A percentile compares a stretch with the other conserved stretches of the same genome.
phyloP scores from a whole-genome alignment of 768 basidiomycete genomes.

The Lentinula sp. region DNA sequence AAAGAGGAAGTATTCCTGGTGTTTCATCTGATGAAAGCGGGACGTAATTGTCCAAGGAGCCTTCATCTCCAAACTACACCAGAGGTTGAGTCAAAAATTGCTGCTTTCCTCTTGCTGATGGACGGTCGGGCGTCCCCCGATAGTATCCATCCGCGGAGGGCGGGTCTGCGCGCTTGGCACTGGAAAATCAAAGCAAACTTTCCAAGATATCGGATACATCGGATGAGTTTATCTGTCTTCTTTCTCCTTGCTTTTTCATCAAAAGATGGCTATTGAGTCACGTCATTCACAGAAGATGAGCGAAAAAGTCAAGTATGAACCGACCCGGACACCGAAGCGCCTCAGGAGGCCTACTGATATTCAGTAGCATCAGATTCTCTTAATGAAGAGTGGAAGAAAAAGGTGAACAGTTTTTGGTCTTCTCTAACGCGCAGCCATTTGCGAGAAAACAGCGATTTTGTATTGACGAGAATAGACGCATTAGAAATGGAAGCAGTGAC shows the following conservation, averaged over 20 bases:
- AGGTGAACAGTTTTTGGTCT: background rate
- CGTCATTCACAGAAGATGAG: background rate
- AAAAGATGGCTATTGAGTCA: background rate
- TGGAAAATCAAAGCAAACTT: conserved; percentile 23
- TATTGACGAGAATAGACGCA: background rate
- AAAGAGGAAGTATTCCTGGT: conserved; percentile 9
- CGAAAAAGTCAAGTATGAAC: background rate
- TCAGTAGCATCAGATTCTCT: conserved; percentile 4
- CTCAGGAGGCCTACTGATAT: background rate
- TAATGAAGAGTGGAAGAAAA: background rate
- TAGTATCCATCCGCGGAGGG: conserved; percentile 29
- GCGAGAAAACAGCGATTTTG: background rate
- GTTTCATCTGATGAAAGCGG: conserved; percentile 3
- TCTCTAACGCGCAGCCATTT: background rate
- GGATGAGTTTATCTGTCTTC: conserved; percentile 25
- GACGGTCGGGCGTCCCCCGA: background rate
- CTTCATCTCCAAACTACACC: conserved; percentile 15
- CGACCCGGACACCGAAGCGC: background rate
- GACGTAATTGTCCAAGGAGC: background rate
- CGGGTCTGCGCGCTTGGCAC: conserved; percentile 20
- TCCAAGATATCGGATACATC: conserved; percentile 31
- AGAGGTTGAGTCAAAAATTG: conserved; percentile 21
- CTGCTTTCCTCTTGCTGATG: conserved; percentile 32
- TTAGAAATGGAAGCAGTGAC: background rate
- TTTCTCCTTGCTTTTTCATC: background rate